Base-by-base conservation (phyloP, 768 basidiomycete genomes). In the Pholiota molesta region DNA sequence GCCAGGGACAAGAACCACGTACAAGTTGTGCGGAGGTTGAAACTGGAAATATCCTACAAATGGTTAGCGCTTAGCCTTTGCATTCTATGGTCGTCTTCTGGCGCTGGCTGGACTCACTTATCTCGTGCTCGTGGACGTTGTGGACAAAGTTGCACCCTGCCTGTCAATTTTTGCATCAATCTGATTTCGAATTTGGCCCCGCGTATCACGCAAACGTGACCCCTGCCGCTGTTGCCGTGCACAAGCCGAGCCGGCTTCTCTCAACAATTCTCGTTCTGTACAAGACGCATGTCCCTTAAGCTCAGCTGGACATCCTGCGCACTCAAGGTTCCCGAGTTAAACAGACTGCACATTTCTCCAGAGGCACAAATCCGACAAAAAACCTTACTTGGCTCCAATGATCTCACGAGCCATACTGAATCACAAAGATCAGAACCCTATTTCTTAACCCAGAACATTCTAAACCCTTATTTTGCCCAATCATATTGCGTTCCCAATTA, bases 391-490 rank as follows among this genome's bases (percentile, higher is more conserved):
- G 19, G 42, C 42, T 44, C 47, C 47, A 49, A 49, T 49, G 47
- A 26, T 49, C 47, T 49, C 47, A 49, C 47, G 47, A 49, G 47
- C 35, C 35, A 37, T 37, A 37, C 10, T 3, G 16, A 19, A 19
- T 23, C 16, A 19, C 21, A 19, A 47, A 49, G 21, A 49, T 49
- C 47, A 49, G 47, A 21, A 49, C 47, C 47, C 47, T 49, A 26
- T 49, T 49, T 49, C 47, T 49, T 49, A 26, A 2, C 47, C 47
- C 47, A 49, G 47, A 49, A 49, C 23, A 49, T 49, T 49, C 23
- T 49, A 49, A 49, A 49, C 47, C 47, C 47, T 49, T 49, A 26
- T 49, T 49, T 23, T 26, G 47, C 23, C 47, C 47, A 49, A 49
- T 49, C 47, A 49, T 49, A 26, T 49, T 26, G 47, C 23, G 47